Conservation (phyloP, 2,329 filamentous ascomycete species). For the Ophiosphaerella herpotricha region DNA sequence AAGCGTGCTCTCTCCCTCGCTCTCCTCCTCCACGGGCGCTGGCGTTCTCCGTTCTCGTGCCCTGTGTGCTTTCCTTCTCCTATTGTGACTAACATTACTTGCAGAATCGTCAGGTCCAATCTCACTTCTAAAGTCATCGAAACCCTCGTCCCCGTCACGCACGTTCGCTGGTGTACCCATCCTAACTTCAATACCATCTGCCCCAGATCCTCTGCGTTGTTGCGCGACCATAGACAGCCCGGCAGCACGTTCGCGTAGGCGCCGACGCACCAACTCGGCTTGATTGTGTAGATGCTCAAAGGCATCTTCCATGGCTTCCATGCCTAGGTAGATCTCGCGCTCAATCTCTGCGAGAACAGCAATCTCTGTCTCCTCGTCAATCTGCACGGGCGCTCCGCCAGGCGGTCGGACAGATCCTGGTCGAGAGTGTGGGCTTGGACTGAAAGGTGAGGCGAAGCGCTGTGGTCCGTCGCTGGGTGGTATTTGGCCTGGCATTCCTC, state of each 20-base stretch:
- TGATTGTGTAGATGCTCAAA: constrained; percentile 89
- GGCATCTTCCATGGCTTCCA: constrained; percentile 92
- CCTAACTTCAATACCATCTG: constrained; percentile 48
- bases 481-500: constrained; percentile 45
- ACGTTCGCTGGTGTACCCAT: constrained; percentile 55
- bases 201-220: constrained; percentile 56
- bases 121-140: constrained; percentile 51
- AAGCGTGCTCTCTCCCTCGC: constrained; percentile 27
- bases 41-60: constrained; percentile 72
- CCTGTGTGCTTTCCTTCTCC: constrained; percentile 69
- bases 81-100: constrained; percentile 76
- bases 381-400: constrained; percentile 71
- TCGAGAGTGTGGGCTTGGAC: constrained; percentile 47
- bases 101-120: constrained; percentile 79
- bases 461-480: constrained; percentile 44
- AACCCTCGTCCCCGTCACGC: constrained; percentile 38
- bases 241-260: constrained; percentile 79
- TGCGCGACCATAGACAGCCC: constrained; percentile 72
- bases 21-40: constrained; percentile 67
- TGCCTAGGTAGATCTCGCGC: constrained; percentile 87
- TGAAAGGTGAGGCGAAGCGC: constrained; percentile 54
- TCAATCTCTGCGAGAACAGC: constrained; percentile 88
- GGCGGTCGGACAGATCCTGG: constrained; percentile 44
- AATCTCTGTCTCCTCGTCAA: constrained; percentile 94
- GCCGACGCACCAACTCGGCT: constrained; percentile 78